Evolutionary conservation across 805 yeast species (phyloP).

Genomic region (Teunomyces aglyptinius): DNA sequence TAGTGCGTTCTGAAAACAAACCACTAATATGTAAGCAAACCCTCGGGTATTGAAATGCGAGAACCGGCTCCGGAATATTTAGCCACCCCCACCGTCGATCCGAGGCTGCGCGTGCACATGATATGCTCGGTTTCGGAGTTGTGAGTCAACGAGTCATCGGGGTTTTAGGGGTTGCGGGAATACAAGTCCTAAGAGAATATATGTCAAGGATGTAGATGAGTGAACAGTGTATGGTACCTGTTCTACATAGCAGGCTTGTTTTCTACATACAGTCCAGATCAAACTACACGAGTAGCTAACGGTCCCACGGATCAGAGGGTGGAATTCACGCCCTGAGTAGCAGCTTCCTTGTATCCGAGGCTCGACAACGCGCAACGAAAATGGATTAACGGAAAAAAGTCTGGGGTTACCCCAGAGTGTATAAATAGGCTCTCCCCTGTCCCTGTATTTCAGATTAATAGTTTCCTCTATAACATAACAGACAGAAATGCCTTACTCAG

Average conservation of each 20-base stretch:
- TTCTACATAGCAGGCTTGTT: background rate
- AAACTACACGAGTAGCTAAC: background rate
- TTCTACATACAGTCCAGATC: background rate
- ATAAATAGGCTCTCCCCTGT: conserved; percentile 1
- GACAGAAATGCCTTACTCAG: conserved; percentile 49
- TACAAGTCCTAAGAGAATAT: too few species aligned
- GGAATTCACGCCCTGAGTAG: background rate
- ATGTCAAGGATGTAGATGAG: too few species aligned
- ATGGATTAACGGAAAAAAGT: conserved; percentile 8
- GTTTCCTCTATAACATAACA: background rate
- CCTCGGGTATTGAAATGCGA: background rate
- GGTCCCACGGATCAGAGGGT: background rate
- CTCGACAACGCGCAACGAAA: background rate
- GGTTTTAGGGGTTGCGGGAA: background rate
- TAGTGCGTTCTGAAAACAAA: background rate
- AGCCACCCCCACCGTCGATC: conserved; percentile 4
- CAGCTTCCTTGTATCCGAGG: conserved; percentile 8
- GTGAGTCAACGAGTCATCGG: background rate
- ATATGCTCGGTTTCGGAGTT: conserved; percentile 1
- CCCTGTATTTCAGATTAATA: background rate
- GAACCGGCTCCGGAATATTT: conserved; percentile 3
- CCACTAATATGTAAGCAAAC: background rate
- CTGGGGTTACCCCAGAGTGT: conserved; percentile 7
- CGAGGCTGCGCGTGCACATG: conserved; percentile 3
- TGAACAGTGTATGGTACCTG: too few species aligned